Evolutionary conservation across 306 rosid species (phyloP).

Genomic region (Trifolium fragiferum): DNA sequence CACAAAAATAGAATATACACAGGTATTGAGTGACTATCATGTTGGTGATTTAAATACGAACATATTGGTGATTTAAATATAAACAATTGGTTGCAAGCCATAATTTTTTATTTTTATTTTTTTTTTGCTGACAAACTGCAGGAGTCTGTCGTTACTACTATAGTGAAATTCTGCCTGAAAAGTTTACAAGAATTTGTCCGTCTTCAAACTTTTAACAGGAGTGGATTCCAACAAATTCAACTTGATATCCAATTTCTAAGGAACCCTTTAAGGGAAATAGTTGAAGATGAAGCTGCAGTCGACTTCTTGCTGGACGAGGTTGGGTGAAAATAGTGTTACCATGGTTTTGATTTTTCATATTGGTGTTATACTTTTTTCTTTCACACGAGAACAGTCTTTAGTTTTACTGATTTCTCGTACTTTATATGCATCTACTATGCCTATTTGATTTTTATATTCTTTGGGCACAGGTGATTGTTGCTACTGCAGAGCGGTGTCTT

Average conservation of each 20-base stretch:
- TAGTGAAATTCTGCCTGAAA: conserved; percentile 87
- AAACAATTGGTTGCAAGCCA: conserved; percentile 20
- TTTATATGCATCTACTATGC: conserved; percentile 7
- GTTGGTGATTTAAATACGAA: conserved; percentile 33
- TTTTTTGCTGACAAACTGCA: conserved; percentile 51
- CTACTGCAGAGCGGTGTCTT: conserved; percentile 89
- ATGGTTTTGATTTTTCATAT: conserved; percentile 27
- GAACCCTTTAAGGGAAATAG: conserved; percentile 73
- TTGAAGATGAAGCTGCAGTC: conserved; percentile 89
- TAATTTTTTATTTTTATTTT: no score
- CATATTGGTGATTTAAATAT: conserved; percentile 32
- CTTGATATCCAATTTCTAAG: conserved; percentile 86
- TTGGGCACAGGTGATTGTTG: conserved; percentile 79
- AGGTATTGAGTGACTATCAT: conserved; percentile 59
- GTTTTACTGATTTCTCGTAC: not conserved
- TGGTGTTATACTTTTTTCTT: not conserved
- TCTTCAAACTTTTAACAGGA: conserved; percentile 85
- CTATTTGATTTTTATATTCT: conserved; percentile 15
- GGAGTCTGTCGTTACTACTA: conserved; percentile 82
- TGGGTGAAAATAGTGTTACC: no score
- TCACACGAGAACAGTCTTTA: not conserved
- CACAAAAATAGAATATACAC: conserved; percentile 88
- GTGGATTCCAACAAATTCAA: conserved; percentile 98
- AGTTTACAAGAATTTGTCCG: conserved; percentile 89
- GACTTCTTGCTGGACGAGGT: conserved; percentile 98